A percentile compares a stretch with the other conserved stretches of the same genome.
Conservation (phyloP, 768 basidiomycete species). For the Phlegmacium glaucopus region DNA sequence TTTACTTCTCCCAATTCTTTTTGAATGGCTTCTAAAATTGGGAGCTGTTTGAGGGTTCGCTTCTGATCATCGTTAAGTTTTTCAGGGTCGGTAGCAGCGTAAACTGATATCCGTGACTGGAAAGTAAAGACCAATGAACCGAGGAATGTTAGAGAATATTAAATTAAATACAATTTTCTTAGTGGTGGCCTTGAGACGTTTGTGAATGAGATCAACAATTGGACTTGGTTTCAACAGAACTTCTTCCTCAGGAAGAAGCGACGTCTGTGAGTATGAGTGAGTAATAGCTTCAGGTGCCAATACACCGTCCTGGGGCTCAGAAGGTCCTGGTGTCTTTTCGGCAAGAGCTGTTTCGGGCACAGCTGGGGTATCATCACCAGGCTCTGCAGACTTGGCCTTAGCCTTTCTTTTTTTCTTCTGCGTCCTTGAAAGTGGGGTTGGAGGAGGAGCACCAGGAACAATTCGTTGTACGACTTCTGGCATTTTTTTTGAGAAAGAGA, state of each 20-base stretch:
- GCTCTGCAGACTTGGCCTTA: conserved; percentile 38
- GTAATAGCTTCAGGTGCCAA: conserved; percentile 45
- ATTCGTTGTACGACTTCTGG: conserved; percentile 45
- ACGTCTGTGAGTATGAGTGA: conserved; percentile 36
- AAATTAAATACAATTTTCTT: conserved; percentile 71
- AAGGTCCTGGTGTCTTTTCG: conserved; percentile 48
- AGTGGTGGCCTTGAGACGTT: conserved; percentile 69
- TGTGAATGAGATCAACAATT: conserved; percentile 74
- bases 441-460: conserved; percentile 77
- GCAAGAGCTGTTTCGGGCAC: conserved; percentile 41
- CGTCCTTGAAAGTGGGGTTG: conserved; percentile 54
- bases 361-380: conserved; percentile 44
- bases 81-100: conserved; percentile 62
- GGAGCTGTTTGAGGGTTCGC: conserved; percentile 65
- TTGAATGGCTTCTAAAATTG: conserved; percentile 71
- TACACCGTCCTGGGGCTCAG: conserved; percentile 44
- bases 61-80: conserved; percentile 90
- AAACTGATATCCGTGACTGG: conserved; percentile 71
- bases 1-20: conserved; percentile 85
- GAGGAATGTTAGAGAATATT: conserved; percentile 19
- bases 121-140: conserved; percentile 13
- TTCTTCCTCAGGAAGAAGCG: conserved; percentile 44
- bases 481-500: conserved; percentile 28
- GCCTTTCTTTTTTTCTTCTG: conserved; percentile 69
- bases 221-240: conserved; percentile 54